Evolutionary conservation across 257 asterid genomes (phyloP).

Genomic region (Misopates orontium): DNA sequence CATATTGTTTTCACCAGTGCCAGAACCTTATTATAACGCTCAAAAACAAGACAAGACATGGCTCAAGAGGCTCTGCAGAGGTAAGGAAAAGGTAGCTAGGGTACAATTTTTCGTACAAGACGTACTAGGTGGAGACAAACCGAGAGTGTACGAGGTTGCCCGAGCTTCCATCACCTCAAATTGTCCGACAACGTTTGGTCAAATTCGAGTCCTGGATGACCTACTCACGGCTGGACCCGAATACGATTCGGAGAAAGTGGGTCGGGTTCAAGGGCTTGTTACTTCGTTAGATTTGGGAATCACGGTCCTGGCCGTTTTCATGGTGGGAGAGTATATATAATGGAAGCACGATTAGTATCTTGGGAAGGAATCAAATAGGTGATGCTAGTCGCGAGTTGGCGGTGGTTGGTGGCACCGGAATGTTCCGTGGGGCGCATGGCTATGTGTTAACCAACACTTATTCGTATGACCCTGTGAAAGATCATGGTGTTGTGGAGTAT

Average conservation of each 20-base stretch:
- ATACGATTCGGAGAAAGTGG: conserved; percentile 29
- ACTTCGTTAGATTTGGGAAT: conserved; percentile 26
- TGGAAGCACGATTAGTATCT: conserved; percentile 42
- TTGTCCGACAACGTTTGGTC: conserved; percentile 36
- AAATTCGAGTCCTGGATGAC: conserved; percentile 34
- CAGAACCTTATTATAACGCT: conserved; percentile 13
- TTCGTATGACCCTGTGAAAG: conserved; percentile 21
- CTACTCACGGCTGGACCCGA: conserved; percentile 39
- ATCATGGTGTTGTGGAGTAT: conserved; percentile 35
- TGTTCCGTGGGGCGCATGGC: conserved; percentile 42
- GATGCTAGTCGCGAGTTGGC: conserved; percentile 31
- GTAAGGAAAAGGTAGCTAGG: conserved; percentile 21
- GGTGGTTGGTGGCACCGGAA: conserved; percentile 46
- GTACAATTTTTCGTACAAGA: conserved; percentile 42
- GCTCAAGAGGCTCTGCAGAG: conserved; percentile 21
- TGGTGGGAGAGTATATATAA: conserved; percentile 31
- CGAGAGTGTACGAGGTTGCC: conserved; percentile 37
- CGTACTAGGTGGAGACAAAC: conserved; percentile 24
- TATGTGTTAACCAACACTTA: conserved; percentile 34
- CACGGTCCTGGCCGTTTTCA: conserved; percentile 29
- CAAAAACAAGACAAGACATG: background rate
- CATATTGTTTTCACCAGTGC: background rate
- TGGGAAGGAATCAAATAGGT: conserved; percentile 33
- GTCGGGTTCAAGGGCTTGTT: conserved; percentile 38
- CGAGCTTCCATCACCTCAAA: conserved; percentile 33